phyloP scores from a whole-genome alignment of 495 filamentous ascomycete genomes.

The Aspergillus egyptiacus region DNA sequence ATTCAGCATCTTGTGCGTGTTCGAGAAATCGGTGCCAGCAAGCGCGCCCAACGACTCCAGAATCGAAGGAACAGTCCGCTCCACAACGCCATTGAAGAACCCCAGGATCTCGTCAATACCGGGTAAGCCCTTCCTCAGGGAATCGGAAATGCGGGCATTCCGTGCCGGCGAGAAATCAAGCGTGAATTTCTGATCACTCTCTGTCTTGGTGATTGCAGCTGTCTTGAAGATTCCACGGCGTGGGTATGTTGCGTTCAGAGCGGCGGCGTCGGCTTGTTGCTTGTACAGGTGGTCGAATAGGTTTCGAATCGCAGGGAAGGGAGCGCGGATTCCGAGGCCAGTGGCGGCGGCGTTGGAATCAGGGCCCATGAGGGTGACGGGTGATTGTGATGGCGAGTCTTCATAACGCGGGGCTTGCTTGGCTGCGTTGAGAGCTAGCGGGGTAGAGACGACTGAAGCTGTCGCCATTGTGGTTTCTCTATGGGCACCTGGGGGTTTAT shows the following conservation, averaged over 20 bases:
- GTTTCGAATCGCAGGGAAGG: not conserved
- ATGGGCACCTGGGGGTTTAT: too few species aligned
- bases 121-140: not conserved
- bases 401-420: too few species aligned
- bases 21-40: not conserved
- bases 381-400: too few species aligned
- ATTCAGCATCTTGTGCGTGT: not conserved
- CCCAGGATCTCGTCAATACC: not conserved
- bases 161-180: not conserved
- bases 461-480: too few species aligned
- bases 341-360: too few species aligned
- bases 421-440: too few species aligned
- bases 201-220: not conserved
- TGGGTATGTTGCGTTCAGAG: not conserved
- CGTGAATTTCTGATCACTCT: not conserved
- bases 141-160: not conserved
- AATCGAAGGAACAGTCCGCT: not conserved
- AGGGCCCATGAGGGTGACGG: too few species aligned
- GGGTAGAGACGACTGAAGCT: too few species aligned
- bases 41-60: not conserved
- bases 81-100: not conserved
- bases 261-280: not conserved
- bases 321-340: too few species aligned
- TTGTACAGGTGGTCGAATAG: not conserved
- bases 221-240: not conserved